Evolutionary conservation across 2,329 filamentous ascomycete species (phyloP).

Genomic region (Sordariomycetes sp.): DNA sequence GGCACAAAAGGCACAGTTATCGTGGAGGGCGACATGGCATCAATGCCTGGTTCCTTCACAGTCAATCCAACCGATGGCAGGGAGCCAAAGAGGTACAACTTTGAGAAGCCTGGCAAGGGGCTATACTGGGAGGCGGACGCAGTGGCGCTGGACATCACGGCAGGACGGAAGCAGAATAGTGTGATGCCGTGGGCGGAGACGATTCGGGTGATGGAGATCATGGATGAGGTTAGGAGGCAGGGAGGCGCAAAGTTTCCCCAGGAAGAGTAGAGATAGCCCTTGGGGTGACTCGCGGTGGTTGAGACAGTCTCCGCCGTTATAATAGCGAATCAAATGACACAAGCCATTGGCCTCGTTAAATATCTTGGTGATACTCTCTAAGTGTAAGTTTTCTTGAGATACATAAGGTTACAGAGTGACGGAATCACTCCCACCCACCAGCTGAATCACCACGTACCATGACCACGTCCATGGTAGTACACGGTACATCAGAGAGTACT

Average conservation of each 20-base stretch:
- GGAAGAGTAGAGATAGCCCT: conserved; percentile 6
- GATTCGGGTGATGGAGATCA: conserved; percentile 27
- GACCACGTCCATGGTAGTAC: too few relatives aligned
- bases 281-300: too few relatives aligned
- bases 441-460: too few relatives aligned
- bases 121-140: conserved; percentile 32
- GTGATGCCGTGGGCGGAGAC: conserved; percentile 32
- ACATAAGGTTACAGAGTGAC: too few relatives aligned
- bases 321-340: too few relatives aligned
- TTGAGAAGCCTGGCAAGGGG: conserved; percentile 20
- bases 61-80: conserved; percentile 15
- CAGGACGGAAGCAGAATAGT: conserved; percentile 20
- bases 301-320: too few relatives aligned
- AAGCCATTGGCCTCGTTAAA: too few relatives aligned
- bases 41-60: conserved; percentile 20
- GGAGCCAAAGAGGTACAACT: conserved; percentile 18
- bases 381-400: too few relatives aligned
- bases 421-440: too few relatives aligned
- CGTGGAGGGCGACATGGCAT: conserved; percentile 18
- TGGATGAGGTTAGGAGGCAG: conserved; percentile 29
- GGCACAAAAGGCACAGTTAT: conserved; percentile 22
- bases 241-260: conserved; percentile 16
- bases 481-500: too few relatives aligned
- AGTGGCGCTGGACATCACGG: conserved; percentile 23
- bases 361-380: too few relatives aligned